These are phyloP conservation scores for Tulasnella calospora DNA, from an alignment of 768 basidiomycete species.

Conservation along the genomic window DNA sequence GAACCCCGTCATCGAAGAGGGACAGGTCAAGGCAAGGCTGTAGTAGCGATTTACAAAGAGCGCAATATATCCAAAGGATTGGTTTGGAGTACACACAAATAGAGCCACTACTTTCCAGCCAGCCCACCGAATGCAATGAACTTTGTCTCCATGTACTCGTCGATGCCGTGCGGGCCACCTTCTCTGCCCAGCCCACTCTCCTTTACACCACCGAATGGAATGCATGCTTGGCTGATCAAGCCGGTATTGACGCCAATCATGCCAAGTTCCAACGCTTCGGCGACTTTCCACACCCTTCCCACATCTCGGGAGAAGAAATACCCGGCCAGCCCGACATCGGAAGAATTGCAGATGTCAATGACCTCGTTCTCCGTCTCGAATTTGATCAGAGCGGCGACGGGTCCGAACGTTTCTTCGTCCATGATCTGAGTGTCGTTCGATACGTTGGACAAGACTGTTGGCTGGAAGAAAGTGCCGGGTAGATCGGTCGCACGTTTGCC, in stretches of 20 bases:
- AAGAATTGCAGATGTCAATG: constrained; percentile 73
- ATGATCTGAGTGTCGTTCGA: constrained; percentile 58
- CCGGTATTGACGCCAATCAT: constrained; percentile 87
- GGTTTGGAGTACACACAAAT: background rate
- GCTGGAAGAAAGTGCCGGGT: constrained; percentile 68
- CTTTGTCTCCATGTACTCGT: constrained; percentile 82
- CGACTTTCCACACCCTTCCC: constrained; percentile 87
- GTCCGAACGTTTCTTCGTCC: constrained; percentile 93
- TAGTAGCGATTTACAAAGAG: background rate
- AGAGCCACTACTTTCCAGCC: constrained; percentile 8
- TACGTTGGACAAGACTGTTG: constrained; percentile 87
- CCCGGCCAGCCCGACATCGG: constrained; percentile 82
- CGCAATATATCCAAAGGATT: background rate
- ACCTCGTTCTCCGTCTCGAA: constrained; percentile 96
- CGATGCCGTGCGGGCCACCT: constrained; percentile 77
- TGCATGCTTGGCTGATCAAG: constrained; percentile 65
- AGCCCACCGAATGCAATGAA: constrained; percentile 76
- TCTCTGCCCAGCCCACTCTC: constrained; percentile 87
- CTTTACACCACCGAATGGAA: constrained; percentile 89
- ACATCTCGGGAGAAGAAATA: constrained; percentile 90
- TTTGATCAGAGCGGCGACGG: constrained; percentile 76
- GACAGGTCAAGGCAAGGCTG: background rate
- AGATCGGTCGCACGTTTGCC: constrained; percentile 57
- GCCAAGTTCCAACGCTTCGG: constrained; percentile 89
- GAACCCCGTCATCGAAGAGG: constrained; percentile 72